Conservation (phyloP, 768 basidiomycete genomes). For the Guyanaporus albipodus region DNA sequence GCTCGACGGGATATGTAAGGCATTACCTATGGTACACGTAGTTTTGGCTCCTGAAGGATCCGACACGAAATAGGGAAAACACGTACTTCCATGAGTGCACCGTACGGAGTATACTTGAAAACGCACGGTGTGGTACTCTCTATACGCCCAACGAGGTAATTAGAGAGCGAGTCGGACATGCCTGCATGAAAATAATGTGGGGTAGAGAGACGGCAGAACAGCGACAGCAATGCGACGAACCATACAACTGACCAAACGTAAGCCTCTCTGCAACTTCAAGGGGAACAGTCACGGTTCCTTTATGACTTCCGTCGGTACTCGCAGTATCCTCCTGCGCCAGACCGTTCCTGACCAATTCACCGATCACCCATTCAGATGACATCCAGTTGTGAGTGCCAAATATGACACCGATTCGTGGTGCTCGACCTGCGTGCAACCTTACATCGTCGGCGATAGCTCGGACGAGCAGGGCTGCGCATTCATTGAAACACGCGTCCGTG, state of each 20-base stretch:
- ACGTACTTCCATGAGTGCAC: conserved; percentile 58
- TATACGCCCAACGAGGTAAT: conserved; percentile 58
- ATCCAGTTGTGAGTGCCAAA: conserved; percentile 88
- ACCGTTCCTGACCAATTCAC: conserved; percentile 52
- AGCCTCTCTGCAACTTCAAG: conserved; percentile 62
- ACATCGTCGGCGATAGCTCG: conserved; percentile 53
- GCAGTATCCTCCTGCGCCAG: conserved; percentile 34
- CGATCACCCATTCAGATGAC: conserved; percentile 59
- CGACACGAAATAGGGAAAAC: neutral
- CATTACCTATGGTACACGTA: conserved; percentile 55
- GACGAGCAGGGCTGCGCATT: conserved; percentile 55
- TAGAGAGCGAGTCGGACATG: conserved; percentile 81
- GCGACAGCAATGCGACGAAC: conserved; percentile 36
- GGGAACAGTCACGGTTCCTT: conserved; percentile 38
- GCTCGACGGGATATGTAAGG: conserved; percentile 87
- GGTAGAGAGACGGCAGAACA: neutral
- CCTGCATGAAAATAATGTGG: conserved; percentile 40
- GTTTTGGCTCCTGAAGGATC: neutral
- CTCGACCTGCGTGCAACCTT: conserved; percentile 10
- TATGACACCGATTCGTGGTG: conserved; percentile 51
- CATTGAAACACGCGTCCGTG: conserved; percentile 73
- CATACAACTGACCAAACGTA: conserved; percentile 79
- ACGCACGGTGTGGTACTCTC: conserved; percentile 59
- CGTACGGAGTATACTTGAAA: conserved; percentile 83
- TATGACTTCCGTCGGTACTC: conserved; percentile 13